phyloP scores from a whole-genome alignment of 179 eudicot species.

The Beta lomatogona region DNA sequence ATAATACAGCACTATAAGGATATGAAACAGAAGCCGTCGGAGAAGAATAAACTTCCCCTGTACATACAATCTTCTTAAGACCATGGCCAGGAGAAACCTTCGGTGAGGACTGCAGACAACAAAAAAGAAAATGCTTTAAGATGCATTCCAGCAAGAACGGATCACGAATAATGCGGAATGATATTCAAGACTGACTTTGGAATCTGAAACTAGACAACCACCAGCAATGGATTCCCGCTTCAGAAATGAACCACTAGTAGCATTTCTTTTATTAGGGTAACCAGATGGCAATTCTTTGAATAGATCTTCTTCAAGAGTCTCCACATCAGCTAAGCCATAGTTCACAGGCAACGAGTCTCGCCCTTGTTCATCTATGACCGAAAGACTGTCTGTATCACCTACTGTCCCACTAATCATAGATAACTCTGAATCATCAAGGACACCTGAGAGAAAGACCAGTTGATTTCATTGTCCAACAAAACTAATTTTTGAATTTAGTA shows the following conservation, averaged over 20 bases:
- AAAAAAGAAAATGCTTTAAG: conserved; percentile 5
- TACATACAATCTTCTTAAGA: conserved; percentile 39
- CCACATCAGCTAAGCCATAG: conserved; percentile 28
- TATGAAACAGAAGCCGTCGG: conserved; percentile 59
- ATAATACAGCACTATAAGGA: conserved; percentile 47
- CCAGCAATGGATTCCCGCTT: conserved; percentile 32
- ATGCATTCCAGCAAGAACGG: background rate
- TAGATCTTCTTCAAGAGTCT: conserved; percentile 32
- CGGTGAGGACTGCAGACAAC: conserved; percentile 39
- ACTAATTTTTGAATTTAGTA: conserved; percentile 1
- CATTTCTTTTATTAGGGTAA: conserved; percentile 27
- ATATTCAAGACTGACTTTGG: conserved; percentile 32
- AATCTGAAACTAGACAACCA: conserved; percentile 23
- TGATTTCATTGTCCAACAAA: background rate
- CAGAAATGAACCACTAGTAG: conserved; percentile 18
- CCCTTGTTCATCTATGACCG: conserved; percentile 48
- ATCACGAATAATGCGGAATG: background rate
- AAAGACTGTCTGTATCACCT: conserved; percentile 39
- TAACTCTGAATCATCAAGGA: conserved; percentile 66
- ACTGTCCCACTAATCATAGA: conserved; percentile 62
- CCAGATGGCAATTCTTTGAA: conserved; percentile 28
- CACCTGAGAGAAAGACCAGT: conserved; percentile 52
- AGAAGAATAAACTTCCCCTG: conserved; percentile 40
- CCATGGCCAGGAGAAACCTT: conserved; percentile 29
- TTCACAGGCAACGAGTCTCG: conserved; percentile 22